Evolutionary conservation across 495 filamentous ascomycete species (phyloP), one percentile per base, ranked within the genome.

Genomic region (Xylaria intraflava): DNA sequence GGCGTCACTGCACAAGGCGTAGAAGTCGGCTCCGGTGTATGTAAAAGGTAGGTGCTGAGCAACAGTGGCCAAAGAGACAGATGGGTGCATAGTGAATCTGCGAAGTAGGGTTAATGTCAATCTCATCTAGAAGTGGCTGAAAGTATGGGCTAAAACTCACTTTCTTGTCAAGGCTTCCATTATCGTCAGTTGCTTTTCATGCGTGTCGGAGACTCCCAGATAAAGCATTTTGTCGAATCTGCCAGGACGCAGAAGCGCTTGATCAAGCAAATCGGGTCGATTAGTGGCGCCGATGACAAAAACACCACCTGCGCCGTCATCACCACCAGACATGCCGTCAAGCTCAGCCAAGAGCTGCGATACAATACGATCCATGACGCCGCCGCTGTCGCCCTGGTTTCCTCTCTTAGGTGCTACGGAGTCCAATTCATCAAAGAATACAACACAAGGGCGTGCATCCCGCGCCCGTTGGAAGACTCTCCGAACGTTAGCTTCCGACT

Each of bases 151-250:
- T 23, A 30, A 48, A 20, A 76, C 83, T 45, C 78, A 88, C 85
- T 97, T 98, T 62, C 93, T 77, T 8, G 93, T 96, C 57, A 98
- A 70, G 8, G 93, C 93, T 68, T 96, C 89, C 69, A 98, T 74
- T 59, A 98, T 97, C 3, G 82, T 96, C 43, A 88, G 78, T 69
- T 98, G 93, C 73, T 96, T 96, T 9, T 95, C 87, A 65, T 97
- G 94, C 12, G 93, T 96, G 68, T 97, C 93, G 22, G 88, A 91
- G 1, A 98, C 88, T 11, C 93, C 93, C 22, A 98, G 77, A 63
- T 96, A 98, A 35, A 98, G 81, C 94, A 97, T 97, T 79, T 97
- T 98, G 65, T 98, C 93, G 64, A 98, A 98, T 52, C 93, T 78
- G 7, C 93, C 93, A 10, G 93, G 93, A 27, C 93, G 82, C 14